Evolutionary conservation across 1,284 basidiomycete genomes (phyloP).

Genomic region (Ceratobasidium sp.): DNA sequence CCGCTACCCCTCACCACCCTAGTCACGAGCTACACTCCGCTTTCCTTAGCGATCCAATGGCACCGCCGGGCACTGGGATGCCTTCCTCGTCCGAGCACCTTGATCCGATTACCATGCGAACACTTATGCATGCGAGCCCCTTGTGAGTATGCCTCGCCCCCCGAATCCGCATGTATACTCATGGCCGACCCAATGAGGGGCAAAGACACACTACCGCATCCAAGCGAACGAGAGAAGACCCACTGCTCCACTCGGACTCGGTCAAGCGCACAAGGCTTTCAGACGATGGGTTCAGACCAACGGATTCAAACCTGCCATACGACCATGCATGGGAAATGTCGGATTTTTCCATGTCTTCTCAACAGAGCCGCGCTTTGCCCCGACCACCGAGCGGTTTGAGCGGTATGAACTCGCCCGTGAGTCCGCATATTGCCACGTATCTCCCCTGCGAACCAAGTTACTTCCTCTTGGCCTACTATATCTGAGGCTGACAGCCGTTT

Average conservation of each 20-base stretch:
- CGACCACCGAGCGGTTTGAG: slow-evolving; percentile 44
- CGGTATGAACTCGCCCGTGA: slow-evolving; percentile 44
- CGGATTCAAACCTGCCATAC: slow-evolving; percentile 13
- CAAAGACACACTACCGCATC: slow-evolving; percentile 16
- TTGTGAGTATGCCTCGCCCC: slow-evolving; percentile 28
- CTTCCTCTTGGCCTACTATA: slow-evolving; percentile 32
- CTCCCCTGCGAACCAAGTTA: slow-evolving; percentile 22
- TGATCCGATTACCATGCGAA: slow-evolving; percentile 44
- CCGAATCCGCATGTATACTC: slow-evolving; percentile 24
- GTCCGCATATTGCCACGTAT: slow-evolving; percentile 46
- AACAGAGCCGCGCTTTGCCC: slow-evolving; percentile 39
- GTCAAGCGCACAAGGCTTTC: slow-evolving; percentile 26
- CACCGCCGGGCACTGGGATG: slow-evolving; percentile 41
- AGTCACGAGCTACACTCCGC: slow-evolving; percentile 41
- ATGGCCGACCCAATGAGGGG: slow-evolving; percentile 9
- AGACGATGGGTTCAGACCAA: slow-evolving; percentile 18
- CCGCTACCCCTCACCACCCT: slow-evolving; percentile 24
- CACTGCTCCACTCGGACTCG: slow-evolving; percentile 27
- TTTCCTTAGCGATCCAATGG: slow-evolving; percentile 31
- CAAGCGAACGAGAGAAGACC: slow-evolving; percentile 39
- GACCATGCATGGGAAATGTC: slow-evolving; percentile 42
- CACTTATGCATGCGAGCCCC: slow-evolving; percentile 38
- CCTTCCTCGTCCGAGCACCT: slow-evolving; percentile 42
- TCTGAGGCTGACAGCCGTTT: slow-evolving; percentile 28
- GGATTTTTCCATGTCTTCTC: slow-evolving; percentile 44